These are phyloP conservation scores for Linnemannia schmuckeri DNA, from an alignment of 192 early-diverging fungal genomes.

Conservation along the genomic window DNA sequence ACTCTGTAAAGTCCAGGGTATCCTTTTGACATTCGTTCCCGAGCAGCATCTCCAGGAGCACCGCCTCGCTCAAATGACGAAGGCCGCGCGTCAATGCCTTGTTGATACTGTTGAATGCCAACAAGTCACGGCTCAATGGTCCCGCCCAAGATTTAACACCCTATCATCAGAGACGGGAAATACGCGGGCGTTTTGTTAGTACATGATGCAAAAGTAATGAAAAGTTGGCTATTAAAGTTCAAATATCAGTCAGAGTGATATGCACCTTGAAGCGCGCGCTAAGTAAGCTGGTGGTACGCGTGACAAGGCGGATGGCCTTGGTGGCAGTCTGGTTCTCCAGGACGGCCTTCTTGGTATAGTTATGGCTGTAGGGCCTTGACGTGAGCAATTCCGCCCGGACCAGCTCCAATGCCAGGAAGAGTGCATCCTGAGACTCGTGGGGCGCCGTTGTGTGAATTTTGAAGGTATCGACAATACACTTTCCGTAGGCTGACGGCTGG, in stretches of 20 bases:
- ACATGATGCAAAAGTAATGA: neutral
- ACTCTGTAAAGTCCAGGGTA: slow-evolving; percentile 58
- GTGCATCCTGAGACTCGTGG: slow-evolving; percentile 59
- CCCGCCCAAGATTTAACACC: slow-evolving; percentile 65
- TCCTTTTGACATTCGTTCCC: slow-evolving; percentile 64
- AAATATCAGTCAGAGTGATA: slow-evolving; percentile 6
- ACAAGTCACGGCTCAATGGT: slow-evolving; percentile 75
- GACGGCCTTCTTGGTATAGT: slow-evolving; percentile 53
- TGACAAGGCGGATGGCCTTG: slow-evolving; percentile 59
- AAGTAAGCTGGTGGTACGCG: slow-evolving; percentile 66
- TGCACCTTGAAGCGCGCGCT: slow-evolving; percentile 68
- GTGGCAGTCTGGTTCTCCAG: slow-evolving; percentile 58
- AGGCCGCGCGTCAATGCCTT: slow-evolving; percentile 70
- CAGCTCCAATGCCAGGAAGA: slow-evolving; percentile 67
- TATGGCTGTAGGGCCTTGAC: slow-evolving; percentile 60
- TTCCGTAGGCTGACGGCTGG: slow-evolving; percentile 60
- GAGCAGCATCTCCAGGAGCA: slow-evolving; percentile 67
- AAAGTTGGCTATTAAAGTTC: neutral
- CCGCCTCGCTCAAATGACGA: slow-evolving; percentile 71
- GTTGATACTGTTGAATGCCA: slow-evolving; percentile 82
- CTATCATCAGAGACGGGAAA: slow-evolving; percentile 32
- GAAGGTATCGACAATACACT: slow-evolving; percentile 42
- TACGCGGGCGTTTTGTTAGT: neutral
- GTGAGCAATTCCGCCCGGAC: slow-evolving; percentile 63
- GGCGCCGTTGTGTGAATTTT: slow-evolving; percentile 29